Percentiles rank a stretch among this genome's conserved stretches.
These are phyloP conservation scores for Carallia pectinifolia DNA, from an alignment of 345 rosid genomes.

Conservation along the genomic window DNA sequence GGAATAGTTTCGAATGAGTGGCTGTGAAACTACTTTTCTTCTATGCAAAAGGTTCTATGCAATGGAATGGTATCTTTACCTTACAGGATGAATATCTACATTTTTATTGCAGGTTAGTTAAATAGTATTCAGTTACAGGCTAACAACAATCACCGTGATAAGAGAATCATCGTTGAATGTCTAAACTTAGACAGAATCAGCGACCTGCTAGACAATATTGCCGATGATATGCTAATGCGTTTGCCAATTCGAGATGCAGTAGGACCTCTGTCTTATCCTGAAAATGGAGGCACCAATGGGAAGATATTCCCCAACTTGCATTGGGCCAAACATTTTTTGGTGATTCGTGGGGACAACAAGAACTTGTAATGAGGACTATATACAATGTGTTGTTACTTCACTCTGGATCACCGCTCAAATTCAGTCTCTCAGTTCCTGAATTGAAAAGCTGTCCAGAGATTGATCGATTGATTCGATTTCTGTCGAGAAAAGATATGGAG, in stretches of 20 bases:
- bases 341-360: background rate
- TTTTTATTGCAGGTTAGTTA: no score
- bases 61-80: no score
- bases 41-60: no score
- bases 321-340: background rate
- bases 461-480: constrained; percentile 5
- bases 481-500: background rate
- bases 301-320: background rate
- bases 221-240: background rate
- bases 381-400: background rate
- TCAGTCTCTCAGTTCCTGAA: background rate
- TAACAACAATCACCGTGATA: no score
- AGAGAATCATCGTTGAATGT: no score
- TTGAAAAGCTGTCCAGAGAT: constrained; percentile 10
- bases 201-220: background rate
- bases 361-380: background rate
- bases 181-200: background rate
- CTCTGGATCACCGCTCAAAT: background rate
- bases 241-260: constrained; percentile 12
- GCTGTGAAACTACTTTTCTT: no score
- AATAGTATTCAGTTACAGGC: no score
- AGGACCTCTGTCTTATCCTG: constrained; percentile 1
- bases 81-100: no score
- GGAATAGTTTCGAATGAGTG: no score
- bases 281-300: constrained; percentile 14